Evolutionary conservation across 495 filamentous ascomycete genomes (phyloP).

Genomic region (Penicillium waksmanii): DNA sequence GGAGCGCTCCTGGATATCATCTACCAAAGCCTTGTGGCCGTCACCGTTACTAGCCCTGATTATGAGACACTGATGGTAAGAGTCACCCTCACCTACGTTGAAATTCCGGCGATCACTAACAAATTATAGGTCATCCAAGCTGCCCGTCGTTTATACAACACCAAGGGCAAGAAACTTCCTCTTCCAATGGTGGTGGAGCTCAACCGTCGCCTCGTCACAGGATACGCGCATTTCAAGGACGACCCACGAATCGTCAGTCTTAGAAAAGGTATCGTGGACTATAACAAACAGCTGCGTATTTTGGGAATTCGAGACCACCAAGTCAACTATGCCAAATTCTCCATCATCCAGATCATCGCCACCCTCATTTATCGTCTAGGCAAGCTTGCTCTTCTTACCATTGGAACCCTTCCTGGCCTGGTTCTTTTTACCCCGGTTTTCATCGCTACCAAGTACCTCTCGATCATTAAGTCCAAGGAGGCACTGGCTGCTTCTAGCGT

Average conservation of each 20-base stretch:
- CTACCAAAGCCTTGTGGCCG: conserved; percentile 79
- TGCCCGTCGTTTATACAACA: conserved; percentile 90
- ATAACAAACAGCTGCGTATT: conserved; percentile 86
- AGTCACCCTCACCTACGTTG: not conserved
- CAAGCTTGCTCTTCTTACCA: conserved; percentile 75
- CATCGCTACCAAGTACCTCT: conserved; percentile 83
- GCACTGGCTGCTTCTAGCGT: conserved; percentile 91
- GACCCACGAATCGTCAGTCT: conserved; percentile 83
- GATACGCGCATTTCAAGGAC: conserved; percentile 90
- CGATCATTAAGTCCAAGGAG: conserved; percentile 85
- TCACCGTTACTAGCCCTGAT: conserved; percentile 92
- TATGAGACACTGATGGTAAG: conserved; percentile 95
- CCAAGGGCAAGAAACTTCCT: conserved; percentile 89
- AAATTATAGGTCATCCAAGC: conserved; percentile 77
- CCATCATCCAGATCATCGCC: conserved; percentile 70
- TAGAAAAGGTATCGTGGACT: conserved; percentile 76
- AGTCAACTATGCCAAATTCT: conserved; percentile 87
- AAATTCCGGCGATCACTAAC: conserved; percentile 33
- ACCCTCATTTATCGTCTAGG: conserved; percentile 77
- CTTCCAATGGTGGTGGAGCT: conserved; percentile 94
- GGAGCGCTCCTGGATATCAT: conserved; percentile 80
- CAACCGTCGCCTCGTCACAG: conserved; percentile 89
- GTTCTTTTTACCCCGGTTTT: conserved; percentile 92
- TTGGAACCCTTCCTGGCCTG: conserved; percentile 84
- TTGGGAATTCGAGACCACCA: conserved; percentile 93